Conservation (phyloP, 2,329 filamentous ascomycete species). For the Hymenoscyphus fraxineus region DNA sequence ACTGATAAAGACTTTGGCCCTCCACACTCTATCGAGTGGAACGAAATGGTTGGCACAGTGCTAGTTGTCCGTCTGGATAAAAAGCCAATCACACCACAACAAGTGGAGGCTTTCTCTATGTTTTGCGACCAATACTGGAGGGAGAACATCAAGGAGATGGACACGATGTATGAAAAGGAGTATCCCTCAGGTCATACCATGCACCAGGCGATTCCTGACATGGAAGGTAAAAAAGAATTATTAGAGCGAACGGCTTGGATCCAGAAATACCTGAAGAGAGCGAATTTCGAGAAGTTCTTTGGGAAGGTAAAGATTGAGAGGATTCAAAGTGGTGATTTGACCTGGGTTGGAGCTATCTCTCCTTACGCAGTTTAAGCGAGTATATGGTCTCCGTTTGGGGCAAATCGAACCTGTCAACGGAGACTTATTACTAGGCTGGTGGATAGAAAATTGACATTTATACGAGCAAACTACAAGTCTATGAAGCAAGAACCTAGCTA, state of each 20-base stretch:
- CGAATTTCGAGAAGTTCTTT: conserved; percentile 11
- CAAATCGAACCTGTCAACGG: neutral
- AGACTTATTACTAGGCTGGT: no score
- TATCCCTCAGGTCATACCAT: no score
- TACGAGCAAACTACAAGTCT: no score
- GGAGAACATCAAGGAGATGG: neutral
- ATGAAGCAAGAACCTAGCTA: no score
- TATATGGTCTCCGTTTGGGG: neutral
- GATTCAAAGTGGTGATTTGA: neutral
- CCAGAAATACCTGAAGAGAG: neutral
- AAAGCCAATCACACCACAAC: conserved; percentile 2
- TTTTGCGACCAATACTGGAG: neutral
- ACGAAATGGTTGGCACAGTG: conserved; percentile 6
- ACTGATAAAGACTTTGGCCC: neutral
- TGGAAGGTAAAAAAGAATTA: neutral
- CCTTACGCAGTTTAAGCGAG: neutral
- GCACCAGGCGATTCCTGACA: no score
- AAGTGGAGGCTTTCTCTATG: conserved; percentile 10
- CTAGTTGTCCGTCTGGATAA: conserved; percentile 13
- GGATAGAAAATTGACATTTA: no score
- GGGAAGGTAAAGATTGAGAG: conserved; percentile 3
- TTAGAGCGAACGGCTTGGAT: neutral
- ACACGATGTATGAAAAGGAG: no score
- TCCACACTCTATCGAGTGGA: neutral
- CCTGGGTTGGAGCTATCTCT: neutral